Conservation (phyloP, 2,329 filamentous ascomycete species). For the Colletotrichum chrysophilum region DNA sequence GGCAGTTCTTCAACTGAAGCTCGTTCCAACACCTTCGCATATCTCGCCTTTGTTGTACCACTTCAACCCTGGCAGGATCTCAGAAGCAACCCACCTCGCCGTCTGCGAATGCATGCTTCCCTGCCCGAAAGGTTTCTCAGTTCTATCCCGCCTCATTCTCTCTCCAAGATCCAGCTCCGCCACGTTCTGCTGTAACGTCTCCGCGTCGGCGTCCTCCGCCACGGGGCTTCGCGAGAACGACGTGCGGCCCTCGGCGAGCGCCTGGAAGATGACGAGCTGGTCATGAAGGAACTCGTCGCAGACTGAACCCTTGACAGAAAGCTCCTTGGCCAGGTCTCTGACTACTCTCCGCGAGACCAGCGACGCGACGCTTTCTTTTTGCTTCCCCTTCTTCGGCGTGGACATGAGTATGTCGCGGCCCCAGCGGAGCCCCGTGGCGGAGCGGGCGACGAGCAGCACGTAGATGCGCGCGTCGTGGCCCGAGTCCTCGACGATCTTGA, state of each 20-base stretch:
- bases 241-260: slow-evolving; percentile 57
- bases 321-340: slow-evolving; percentile 44
- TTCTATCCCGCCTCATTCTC: slow-evolving; percentile 47
- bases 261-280: slow-evolving; percentile 66
- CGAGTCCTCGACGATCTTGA: slow-evolving; percentile 57
- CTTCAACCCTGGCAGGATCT: slow-evolving; percentile 51
- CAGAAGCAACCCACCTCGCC: slow-evolving; percentile 63
- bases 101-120: slow-evolving; percentile 63
- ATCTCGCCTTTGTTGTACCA: slow-evolving; percentile 58
- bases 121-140: slow-evolving; percentile 57
- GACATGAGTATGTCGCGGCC: slow-evolving; percentile 51
- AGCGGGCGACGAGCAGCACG: slow-evolving; percentile 61
- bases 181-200: slow-evolving; percentile 31
- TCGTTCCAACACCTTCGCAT: slow-evolving; percentile 51
- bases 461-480: slow-evolving; percentile 57
- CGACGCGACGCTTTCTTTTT: slow-evolving; percentile 34
- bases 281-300: slow-evolving; percentile 66
- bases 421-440: slow-evolving; percentile 47
- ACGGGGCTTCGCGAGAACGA: slow-evolving; percentile 42
- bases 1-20: background rate
- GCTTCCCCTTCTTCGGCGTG: slow-evolving; percentile 43
- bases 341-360: slow-evolving; percentile 52
- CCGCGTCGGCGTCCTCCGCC: slow-evolving; percentile 11
- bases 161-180: slow-evolving; percentile 30
- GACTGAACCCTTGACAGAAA: slow-evolving; percentile 36